Evolutionary conservation across 176 grass and related monocot genomes (phyloP).

Genomic region (Rhipidocladum racemiflorum): DNA sequence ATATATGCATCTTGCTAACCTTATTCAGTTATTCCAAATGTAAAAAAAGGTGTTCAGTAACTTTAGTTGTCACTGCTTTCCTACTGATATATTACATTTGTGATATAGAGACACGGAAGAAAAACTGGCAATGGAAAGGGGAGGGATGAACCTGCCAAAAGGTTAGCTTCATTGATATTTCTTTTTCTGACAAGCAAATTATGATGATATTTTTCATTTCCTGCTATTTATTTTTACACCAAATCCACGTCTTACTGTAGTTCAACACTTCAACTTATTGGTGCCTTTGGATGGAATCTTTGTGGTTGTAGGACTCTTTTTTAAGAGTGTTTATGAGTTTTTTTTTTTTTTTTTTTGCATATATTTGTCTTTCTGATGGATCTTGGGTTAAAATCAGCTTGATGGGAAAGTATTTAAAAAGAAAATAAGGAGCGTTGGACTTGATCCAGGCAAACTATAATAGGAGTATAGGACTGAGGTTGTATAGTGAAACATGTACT

Average conservation of each 20-base stretch:
- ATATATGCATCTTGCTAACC: not conserved
- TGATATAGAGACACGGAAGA: constrained; percentile 49
- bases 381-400: not conserved
- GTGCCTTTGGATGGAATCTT: not conserved
- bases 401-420: not conserved
- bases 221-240: not conserved
- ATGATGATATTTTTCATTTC: not conserved
- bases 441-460: constrained; percentile 18
- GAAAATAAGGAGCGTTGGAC: not conserved
- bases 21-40: not conserved
- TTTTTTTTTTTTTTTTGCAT: too few species aligned
- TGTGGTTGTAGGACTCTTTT: not conserved
- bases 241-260: not conserved
- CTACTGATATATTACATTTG: constrained; percentile 22
- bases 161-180: constrained; percentile 40
- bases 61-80: not conserved
- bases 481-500: constrained; percentile 16
- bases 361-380: not conserved
- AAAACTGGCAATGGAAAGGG: constrained; percentile 46
- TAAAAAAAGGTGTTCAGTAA: not conserved
- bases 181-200: not conserved
- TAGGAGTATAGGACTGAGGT: not conserved
- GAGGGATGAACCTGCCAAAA: constrained; percentile 35
- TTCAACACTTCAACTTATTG: not conserved
- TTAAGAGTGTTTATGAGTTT: not conserved